Conservation (phyloP, 352 stramenopile genomes). For the Globisporangium canariense region DNA sequence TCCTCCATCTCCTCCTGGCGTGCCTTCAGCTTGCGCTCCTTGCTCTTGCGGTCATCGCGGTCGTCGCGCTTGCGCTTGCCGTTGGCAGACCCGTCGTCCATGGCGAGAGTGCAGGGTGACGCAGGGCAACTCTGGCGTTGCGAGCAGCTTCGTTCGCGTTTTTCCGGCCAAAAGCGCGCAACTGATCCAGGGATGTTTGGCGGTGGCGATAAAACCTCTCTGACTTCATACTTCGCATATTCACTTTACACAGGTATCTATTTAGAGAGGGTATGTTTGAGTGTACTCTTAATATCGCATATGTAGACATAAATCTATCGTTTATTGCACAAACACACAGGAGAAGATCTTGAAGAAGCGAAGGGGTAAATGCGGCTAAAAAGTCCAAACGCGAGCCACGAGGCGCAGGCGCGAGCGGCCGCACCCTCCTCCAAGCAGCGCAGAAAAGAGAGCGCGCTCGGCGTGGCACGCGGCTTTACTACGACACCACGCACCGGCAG, state of each 20-base stretch:
- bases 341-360: constrained; percentile 14
- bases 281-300: not conserved
- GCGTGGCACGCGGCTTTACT: not conserved
- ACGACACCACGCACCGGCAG: not conserved
- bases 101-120: constrained; percentile 1
- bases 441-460: not conserved
- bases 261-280: not conserved
- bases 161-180: not conserved
- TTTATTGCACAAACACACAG: not conserved
- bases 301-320: not conserved
- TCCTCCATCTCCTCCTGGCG: constrained; percentile 75
- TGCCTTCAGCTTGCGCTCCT: constrained; percentile 40
- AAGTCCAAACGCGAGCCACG: constrained; percentile 1
- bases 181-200: constrained; percentile 5
- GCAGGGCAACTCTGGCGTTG: not conserved
- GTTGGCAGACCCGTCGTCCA: constrained; percentile 21
- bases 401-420: constrained; percentile 1
- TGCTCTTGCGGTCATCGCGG: constrained; percentile 34
- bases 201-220: not conserved
- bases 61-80: constrained; percentile 73
- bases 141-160: constrained; percentile 8
- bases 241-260: not conserved
- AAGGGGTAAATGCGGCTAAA: constrained; percentile 7
- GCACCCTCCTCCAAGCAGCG: not conserved
- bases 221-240: not conserved